A percentile compares a stretch with the other conserved stretches of the same genome.
phyloP scores from a whole-genome alignment of 2,329 filamentous ascomycete genomes.

The Aspergillus glaucus region DNA sequence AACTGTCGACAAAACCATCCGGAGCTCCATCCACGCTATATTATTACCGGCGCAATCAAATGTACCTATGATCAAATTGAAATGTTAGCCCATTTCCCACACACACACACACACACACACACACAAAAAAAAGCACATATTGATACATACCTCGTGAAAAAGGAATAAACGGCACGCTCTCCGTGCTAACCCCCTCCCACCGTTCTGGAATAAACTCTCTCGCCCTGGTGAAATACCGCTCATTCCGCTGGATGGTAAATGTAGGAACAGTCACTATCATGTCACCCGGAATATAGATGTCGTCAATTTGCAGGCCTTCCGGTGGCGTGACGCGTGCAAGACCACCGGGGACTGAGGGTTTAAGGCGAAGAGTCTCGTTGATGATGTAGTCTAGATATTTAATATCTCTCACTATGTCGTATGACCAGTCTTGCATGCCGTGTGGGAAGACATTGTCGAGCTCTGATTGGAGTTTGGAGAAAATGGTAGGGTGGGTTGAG shows the following conservation, averaged over 20 bases:
- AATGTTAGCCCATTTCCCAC: no score
- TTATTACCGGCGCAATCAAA: neutral
- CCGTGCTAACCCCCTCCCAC: constrained; percentile 18
- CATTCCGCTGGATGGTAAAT: constrained; percentile 21
- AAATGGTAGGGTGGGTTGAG: constrained; percentile 21
- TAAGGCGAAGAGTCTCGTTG: constrained; percentile 24
- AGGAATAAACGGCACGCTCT: constrained; percentile 21
- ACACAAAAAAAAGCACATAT: no score
- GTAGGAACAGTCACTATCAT: constrained; percentile 17
- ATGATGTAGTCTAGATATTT: neutral
- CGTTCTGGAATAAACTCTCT: constrained; percentile 27
- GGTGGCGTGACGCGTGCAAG: constrained; percentile 30
- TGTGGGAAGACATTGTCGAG: constrained; percentile 26
- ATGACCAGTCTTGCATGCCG: constrained; percentile 15
- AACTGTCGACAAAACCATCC: neutral
- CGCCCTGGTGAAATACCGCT: constrained; percentile 12
- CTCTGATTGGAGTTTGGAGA: constrained; percentile 23
- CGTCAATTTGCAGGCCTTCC: constrained; percentile 19
- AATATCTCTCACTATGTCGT: neutral
- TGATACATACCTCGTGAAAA: constrained; percentile 7
- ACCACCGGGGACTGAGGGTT: constrained; percentile 25
- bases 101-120: no score
- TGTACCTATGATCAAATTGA: neutral
- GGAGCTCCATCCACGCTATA: neutral
- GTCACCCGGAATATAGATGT: constrained; percentile 28